A percentile compares a stretch with the other conserved stretches of the same genome.
Conservation (phyloP, 306 rosid genomes). For the Glycyrrhiza uralensis region DNA sequence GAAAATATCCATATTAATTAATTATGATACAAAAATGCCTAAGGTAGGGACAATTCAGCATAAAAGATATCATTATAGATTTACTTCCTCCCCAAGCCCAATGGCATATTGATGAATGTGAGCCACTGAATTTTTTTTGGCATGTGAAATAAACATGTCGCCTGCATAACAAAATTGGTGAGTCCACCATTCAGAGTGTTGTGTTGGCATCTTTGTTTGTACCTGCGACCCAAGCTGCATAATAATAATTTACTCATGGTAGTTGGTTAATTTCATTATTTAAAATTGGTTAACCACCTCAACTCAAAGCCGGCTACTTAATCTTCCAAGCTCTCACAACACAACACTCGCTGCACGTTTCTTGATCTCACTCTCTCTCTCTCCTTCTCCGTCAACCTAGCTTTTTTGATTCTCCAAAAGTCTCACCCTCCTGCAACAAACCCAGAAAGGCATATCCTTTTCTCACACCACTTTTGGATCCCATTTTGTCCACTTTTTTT, state of each 20-base stretch:
- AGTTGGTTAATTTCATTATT: not conserved
- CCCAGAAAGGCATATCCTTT: slow-evolving; percentile 26
- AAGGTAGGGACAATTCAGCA: too few species aligned
- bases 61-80: too few species aligned
- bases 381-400: not conserved
- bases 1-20: too few species aligned
- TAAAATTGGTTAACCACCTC: slow-evolving; percentile 21
- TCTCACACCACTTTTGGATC: not conserved
- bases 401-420: not conserved
- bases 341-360: slow-evolving; percentile 18
- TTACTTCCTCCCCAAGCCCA: too few species aligned
- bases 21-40: too few species aligned
- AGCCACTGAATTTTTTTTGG: too few species aligned
- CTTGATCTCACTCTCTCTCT: not conserved
- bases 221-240: not conserved
- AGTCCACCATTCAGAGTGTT: not conserved
- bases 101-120: too few species aligned
- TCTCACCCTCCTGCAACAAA: slow-evolving; percentile 19
- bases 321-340: not conserved
- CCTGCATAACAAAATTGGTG: not conserved
- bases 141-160: too few species aligned
- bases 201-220: not conserved
- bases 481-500: too few species aligned
- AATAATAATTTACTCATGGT: not conserved
- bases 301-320: not conserved